These are phyloP conservation scores for Tolypocladium ovalisporum DNA, from an alignment of 2,329 filamentous ascomycete species.

Conservation along the genomic window DNA sequence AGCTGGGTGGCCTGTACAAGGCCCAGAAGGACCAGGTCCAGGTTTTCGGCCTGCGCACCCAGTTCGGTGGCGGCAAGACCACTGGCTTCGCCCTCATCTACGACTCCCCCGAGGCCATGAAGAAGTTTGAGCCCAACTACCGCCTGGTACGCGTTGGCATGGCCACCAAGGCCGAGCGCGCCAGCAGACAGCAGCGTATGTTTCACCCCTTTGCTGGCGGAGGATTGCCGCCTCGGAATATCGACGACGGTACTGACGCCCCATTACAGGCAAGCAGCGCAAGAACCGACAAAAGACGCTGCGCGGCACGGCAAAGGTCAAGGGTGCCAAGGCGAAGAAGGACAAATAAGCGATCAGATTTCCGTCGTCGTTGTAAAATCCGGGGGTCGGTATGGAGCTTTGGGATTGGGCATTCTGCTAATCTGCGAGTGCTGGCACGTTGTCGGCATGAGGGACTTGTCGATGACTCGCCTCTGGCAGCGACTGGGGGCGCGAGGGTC, in stretches of 20 bases:
- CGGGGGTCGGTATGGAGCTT: slow-evolving; percentile 17
- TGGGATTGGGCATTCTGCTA: slow-evolving; percentile 16
- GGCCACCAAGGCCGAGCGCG: slow-evolving; percentile 91
- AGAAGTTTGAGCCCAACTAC: slow-evolving; percentile 99
- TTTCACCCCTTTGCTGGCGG: slow-evolving; percentile 23
- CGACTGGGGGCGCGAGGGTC: slow-evolving; percentile 17
- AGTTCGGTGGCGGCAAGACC: slow-evolving; percentile 99
- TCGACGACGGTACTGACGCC: slow-evolving; percentile 10
- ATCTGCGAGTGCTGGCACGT: slow-evolving; percentile 15
- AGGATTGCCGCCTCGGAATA: neutral
- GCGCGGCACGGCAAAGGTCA: slow-evolving; percentile 95
- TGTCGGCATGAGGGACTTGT: slow-evolving; percentile 8
- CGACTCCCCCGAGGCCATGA: slow-evolving; percentile 95
- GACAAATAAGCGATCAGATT: slow-evolving; percentile 56
- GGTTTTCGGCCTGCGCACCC: slow-evolving; percentile 96
- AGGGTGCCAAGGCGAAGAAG: slow-evolving; percentile 93
- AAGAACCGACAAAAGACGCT: slow-evolving; percentile 99
- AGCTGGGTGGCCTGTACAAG: slow-evolving; percentile 96
- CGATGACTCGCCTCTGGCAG: slow-evolving; percentile 17
- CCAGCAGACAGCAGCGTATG: slow-evolving; percentile 98
- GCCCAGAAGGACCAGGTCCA: slow-evolving; percentile 93
- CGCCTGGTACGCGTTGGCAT: slow-evolving; percentile 88
- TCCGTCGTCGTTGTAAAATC: slow-evolving; percentile 19
- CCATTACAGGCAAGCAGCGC: slow-evolving; percentile 86
- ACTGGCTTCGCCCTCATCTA: slow-evolving; percentile 98